These are phyloP conservation scores for Claviceps digitariae DNA, from an alignment of 2,329 filamentous ascomycete species.

Conservation along the genomic window DNA sequence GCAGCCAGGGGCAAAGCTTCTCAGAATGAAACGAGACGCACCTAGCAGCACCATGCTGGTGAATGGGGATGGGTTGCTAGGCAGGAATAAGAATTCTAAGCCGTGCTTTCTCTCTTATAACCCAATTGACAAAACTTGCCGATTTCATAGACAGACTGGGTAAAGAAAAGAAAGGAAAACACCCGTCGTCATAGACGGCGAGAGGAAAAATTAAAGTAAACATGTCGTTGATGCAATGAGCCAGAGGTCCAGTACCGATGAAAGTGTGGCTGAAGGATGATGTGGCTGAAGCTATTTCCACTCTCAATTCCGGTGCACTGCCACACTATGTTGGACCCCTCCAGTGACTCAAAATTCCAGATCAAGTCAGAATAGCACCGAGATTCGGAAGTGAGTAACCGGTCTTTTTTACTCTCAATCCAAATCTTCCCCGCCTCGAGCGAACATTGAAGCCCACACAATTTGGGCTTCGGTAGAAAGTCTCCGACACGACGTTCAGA, in stretches of 20 bases:
- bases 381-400: slow-evolving; percentile 3
- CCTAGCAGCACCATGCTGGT: slow-evolving; percentile 10
- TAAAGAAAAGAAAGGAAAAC: not conserved
- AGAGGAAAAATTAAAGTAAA: not conserved
- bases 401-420: not conserved
- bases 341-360: slow-evolving; percentile 11
- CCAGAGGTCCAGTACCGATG: not conserved
- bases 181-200: not conserved
- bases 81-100: not conserved
- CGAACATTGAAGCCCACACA: slow-evolving; percentile 20
- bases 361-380: not conserved
- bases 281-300: slow-evolving; percentile 7
- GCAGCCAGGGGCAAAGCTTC: slow-evolving; percentile 6
- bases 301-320: slow-evolving; percentile 6
- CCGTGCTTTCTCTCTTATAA: not conserved
- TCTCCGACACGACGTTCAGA: slow-evolving; percentile 33
- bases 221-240: not conserved
- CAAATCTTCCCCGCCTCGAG: slow-evolving; percentile 5
- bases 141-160: not conserved
- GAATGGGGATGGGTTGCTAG: not conserved
- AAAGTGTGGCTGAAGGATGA: not conserved
- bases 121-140: no score
- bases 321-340: slow-evolving; percentile 9
- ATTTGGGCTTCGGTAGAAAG: slow-evolving; percentile 23
- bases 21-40: slow-evolving; percentile 9